phyloP scores from a whole-genome alignment of 2,329 filamentous ascomycete species.

The Botryosphaeria agaves region DNA sequence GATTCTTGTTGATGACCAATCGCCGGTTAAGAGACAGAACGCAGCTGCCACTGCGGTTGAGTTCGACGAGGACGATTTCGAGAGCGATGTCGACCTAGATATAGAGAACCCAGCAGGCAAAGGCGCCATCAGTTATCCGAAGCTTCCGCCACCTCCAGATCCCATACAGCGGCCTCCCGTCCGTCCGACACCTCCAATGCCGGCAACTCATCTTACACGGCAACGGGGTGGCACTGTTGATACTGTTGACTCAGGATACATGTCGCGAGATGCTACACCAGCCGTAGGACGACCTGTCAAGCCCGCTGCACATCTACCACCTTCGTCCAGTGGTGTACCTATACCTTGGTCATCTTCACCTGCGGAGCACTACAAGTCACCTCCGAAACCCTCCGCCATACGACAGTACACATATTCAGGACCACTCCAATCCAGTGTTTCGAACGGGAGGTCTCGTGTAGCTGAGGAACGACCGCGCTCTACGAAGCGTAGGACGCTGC shows the following conservation, averaged over 20 bases:
- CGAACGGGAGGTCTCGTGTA: not conserved
- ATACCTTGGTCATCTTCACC: conserved; percentile 50
- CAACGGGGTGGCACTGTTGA: too few species aligned
- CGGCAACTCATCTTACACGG: conserved; percentile 19
- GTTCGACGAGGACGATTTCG: conserved; percentile 71
- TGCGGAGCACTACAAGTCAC: conserved; percentile 21
- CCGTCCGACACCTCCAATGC: conserved; percentile 12
- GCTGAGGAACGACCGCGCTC: conserved; percentile 12
- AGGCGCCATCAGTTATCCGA: conserved; percentile 22
- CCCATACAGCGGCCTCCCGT: conserved; percentile 5
- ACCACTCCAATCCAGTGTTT: not conserved
- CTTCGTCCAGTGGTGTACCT: conserved; percentile 38
- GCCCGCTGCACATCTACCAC: conserved; percentile 16
- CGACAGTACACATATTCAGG: conserved; percentile 4
- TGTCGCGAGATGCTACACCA: conserved; percentile 5
- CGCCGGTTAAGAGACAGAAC: conserved; percentile 9
- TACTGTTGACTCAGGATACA: conserved; percentile 10
- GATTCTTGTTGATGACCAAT: conserved; percentile 22
- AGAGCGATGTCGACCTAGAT: conserved; percentile 65
- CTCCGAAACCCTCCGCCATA: conserved; percentile 8
- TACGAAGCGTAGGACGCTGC: conserved; percentile 48
- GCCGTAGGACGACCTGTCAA: conserved; percentile 10
- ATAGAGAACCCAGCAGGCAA: conserved; percentile 41
- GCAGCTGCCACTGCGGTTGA: conserved; percentile 26
- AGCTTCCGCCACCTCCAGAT: conserved; percentile 13